Base-by-base conservation (phyloP, 495 filamentous ascomycete species). In the Rostrohypoxylon terebratum region DNA sequence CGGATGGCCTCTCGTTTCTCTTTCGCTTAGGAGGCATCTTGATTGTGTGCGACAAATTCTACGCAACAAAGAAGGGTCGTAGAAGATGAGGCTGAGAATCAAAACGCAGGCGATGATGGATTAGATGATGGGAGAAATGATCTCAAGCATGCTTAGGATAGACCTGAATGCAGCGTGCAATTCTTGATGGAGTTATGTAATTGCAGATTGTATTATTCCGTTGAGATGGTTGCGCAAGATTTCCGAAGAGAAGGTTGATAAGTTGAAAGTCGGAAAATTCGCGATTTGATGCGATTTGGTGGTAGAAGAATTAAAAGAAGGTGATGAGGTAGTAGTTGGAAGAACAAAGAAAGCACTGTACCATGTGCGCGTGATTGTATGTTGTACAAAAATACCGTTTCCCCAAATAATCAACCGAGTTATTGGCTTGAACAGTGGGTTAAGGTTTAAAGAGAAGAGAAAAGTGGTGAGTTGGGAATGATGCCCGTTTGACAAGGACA, bases 1-100 rank as follows among this genome's bases (percentile, higher is more conserved):
- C 86, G 54, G 76, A 77, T 28, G 78, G 78, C 63, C 76, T 73
- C 18, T 87, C 85, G 69, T 79, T 79, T 78, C 86, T 83, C 81
- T 87, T 88, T 68, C 86, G 80, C 81, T 87, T 87, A 48, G 79
- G 81, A 77, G 81, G 80, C 84, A 86, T 86, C 66, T 63, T 83
- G 75, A 13, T 59, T 58, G 21, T 13, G 48, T 55, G 60, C 66
- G 44, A 73, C 62, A 51, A 36, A 51, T 63, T 69, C 59, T 59
- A 63, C 21, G 66, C 48, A 48, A 67, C 16, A 40, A 63, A 66
- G 69, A 60, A 36, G 58, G 50, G 57, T 69, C 76, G 72, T 75
- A 57, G 71, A 78, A 72, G 59, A 65, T 55, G 33, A 68, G 38
- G 61, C 36, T 59, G 28, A 23, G 60, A n/a, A 59, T 20, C 48